These are phyloP conservation scores for Nakazawaea siamensis DNA, from an alignment of 805 yeast species.

Conservation along the genomic window DNA sequence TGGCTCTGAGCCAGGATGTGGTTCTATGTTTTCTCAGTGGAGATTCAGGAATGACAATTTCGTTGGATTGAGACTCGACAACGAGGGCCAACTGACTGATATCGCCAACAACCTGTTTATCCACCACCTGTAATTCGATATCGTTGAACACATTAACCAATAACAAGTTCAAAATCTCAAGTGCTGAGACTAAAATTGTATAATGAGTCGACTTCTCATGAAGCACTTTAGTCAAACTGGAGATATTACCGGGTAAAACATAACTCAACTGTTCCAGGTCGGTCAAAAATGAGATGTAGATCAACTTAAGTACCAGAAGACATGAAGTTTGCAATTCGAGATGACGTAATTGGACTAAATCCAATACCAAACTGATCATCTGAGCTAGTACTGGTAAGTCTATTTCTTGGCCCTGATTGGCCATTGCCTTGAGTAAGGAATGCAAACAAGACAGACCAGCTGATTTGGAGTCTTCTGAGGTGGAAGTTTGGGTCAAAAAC, in stretches of 20 bases:
- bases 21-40: no score
- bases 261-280: constrained; percentile 43
- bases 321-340: constrained; percentile 23
- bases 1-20: constrained; percentile 46
- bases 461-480: constrained; percentile 27
- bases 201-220: constrained; percentile 25
- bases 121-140: constrained; percentile 21
- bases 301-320: constrained; percentile 23
- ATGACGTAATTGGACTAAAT: no score
- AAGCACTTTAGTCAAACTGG: constrained; percentile 31
- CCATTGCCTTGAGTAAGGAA: constrained; percentile 23
- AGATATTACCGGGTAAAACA: constrained; percentile 44
- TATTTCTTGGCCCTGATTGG: constrained; percentile 21
- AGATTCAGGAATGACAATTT: not conserved
- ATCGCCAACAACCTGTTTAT: no score
- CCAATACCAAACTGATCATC: constrained; percentile 33
- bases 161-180: constrained; percentile 23
- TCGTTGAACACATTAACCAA: constrained; percentile 33
- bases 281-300: constrained; percentile 29
- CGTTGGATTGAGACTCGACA: no score
- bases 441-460: constrained; percentile 27
- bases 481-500: constrained; percentile 31
- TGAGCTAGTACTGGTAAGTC: no score
- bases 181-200: constrained; percentile 22
- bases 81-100: no score